Conservation (phyloP, 2,329 filamentous ascomycete species). For the Aspergillus sergii region DNA sequence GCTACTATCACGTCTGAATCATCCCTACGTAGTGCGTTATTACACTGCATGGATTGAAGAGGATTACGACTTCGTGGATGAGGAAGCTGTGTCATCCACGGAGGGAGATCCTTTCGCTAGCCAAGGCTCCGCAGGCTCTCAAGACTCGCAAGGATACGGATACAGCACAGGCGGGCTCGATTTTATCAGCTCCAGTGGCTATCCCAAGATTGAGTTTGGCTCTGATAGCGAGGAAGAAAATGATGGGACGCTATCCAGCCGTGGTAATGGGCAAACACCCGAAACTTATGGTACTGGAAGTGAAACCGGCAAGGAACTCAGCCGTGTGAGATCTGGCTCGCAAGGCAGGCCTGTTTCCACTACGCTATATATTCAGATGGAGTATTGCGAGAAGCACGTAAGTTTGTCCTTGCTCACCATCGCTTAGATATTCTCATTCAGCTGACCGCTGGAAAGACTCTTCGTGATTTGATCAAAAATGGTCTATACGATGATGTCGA, state of each 20-base stretch:
- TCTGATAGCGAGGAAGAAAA: conserved; percentile 55
- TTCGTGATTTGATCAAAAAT: conserved; percentile 82
- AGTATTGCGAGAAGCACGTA: conserved; percentile 90
- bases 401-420: conserved; percentile 29
- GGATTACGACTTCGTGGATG: conserved; percentile 44
- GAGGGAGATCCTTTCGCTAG: conserved; percentile 56
- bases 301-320: conserved; percentile 38
- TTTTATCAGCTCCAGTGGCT: conserved; percentile 86
- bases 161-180: conserved; percentile 81
- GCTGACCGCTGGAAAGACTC: conserved; percentile 57
- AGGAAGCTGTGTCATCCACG: conserved; percentile 49
- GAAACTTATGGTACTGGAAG: conserved; percentile 27
- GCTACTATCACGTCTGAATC: conserved; percentile 86
- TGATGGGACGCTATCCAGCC: conserved; percentile 39
- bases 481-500: conserved; percentile 72
- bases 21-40: conserved; percentile 85
- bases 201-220: conserved; percentile 76
- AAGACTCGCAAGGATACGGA: conserved; percentile 51
- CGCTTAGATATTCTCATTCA: neutral
- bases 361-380: conserved; percentile 96
- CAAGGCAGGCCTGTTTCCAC: conserved; percentile 63
- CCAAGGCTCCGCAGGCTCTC: conserved; percentile 9
- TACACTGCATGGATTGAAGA: conserved; percentile 95
- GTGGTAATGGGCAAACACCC: conserved; percentile 27
- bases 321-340: conserved; percentile 49